phyloP scores from a whole-genome alignment of 2,329 filamentous ascomycete genomes.

The Catunica adiposa region DNA sequence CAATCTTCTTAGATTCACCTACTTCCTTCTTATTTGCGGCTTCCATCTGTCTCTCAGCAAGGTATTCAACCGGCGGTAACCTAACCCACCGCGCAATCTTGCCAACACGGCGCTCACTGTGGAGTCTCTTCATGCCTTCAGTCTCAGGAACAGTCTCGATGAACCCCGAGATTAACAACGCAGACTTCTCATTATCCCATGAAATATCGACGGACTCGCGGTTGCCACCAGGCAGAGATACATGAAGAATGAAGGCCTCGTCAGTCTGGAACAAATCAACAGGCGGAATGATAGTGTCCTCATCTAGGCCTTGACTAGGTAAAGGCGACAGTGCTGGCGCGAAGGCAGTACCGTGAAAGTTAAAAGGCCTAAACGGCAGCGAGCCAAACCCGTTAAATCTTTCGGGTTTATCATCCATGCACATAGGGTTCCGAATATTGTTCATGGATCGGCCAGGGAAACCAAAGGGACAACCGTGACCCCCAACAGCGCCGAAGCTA shows the following conservation, averaged over 20 bases:
- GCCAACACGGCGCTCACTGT: constrained; percentile 54
- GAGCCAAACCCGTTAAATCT: no score
- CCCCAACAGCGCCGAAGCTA: no score
- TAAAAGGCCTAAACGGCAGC: no score
- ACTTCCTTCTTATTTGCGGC: constrained; percentile 14
- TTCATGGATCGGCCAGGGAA: background rate
- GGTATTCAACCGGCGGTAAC: constrained; percentile 30
- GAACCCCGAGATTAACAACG: constrained; percentile 53
- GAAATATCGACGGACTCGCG: constrained; percentile 51
- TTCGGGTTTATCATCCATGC: background rate
- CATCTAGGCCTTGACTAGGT: background rate
- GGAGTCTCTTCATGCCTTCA: constrained; percentile 45
- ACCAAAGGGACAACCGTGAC: background rate
- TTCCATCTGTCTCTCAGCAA: background rate
- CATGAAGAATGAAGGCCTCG: constrained; percentile 49
- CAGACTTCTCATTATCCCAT: constrained; percentile 41
- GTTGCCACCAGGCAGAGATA: constrained; percentile 62
- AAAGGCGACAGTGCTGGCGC: no score
- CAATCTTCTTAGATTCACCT: constrained; percentile 27
- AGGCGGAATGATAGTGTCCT: constrained; percentile 42
- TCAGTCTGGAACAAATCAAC: constrained; percentile 60
- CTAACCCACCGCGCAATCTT: constrained; percentile 56
- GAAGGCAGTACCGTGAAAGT: no score
- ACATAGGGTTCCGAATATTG: constrained; percentile 17
- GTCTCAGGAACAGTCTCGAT: constrained; percentile 58